These are phyloP conservation scores for Tirmania nivea DNA, from an alignment of 495 filamentous ascomycete species.

Conservation along the genomic window DNA sequence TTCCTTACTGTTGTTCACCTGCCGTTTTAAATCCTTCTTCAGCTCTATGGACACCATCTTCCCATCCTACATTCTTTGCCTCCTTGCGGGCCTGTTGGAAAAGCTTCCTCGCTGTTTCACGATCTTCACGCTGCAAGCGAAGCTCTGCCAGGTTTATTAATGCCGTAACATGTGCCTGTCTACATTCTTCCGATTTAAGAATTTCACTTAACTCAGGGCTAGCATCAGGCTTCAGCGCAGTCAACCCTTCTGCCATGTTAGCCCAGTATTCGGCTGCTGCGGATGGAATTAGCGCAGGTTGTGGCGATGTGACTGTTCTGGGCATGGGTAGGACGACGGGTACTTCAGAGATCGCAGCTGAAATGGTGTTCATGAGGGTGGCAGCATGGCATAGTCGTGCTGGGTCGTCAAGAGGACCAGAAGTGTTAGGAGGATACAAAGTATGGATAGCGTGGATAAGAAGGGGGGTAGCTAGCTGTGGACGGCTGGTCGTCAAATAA, in stretches of 20 bases:
- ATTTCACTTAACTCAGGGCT: slow-evolving; percentile 24
- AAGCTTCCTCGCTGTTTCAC: slow-evolving; percentile 36
- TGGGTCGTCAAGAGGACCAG: slow-evolving; percentile 25
- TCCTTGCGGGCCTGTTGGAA: slow-evolving; percentile 44
- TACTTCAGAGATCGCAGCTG: slow-evolving; percentile 8
- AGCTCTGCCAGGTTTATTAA: slow-evolving; percentile 71
- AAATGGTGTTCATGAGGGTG: slow-evolving; percentile 52
- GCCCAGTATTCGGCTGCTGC: slow-evolving; percentile 51
- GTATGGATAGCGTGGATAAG: slow-evolving; percentile 52
- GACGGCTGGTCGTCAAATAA: slow-evolving; percentile 44
- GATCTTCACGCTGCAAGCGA: slow-evolving; percentile 43
- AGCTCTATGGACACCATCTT: slow-evolving; percentile 34
- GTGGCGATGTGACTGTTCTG: slow-evolving; percentile 29
- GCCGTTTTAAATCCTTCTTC: neutral
- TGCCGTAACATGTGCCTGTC: slow-evolving; percentile 64
- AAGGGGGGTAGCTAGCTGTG: slow-evolving; percentile 66
- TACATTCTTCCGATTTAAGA: slow-evolving; percentile 42
- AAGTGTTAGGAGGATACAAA: no score
- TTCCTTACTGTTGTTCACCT: neutral
- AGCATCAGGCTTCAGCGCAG: slow-evolving; percentile 31
- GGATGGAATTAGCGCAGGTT: slow-evolving; percentile 32
- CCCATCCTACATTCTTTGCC: slow-evolving; percentile 39
- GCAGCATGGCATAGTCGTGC: slow-evolving; percentile 46
- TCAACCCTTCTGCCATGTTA: slow-evolving; percentile 43
- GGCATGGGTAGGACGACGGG: slow-evolving; percentile 34